A percentile compares a stretch with the other conserved stretches of the same genome.
Conservation (phyloP, 257 asterid species). For the Solanum paucissectum region DNA sequence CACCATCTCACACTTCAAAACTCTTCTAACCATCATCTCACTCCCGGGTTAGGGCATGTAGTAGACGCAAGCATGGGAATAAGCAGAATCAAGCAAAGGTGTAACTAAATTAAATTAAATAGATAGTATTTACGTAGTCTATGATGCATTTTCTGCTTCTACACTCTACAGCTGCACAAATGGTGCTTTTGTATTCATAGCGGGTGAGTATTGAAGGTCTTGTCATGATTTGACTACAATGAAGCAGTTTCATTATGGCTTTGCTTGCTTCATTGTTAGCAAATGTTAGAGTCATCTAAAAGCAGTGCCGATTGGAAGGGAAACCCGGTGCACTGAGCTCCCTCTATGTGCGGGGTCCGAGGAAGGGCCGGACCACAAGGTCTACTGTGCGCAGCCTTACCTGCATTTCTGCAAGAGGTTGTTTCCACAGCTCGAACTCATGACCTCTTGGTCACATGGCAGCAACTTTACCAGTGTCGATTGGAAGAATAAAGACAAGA, state of each 20-base stretch:
- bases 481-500: not conserved
- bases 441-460: too few species aligned
- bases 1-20: not conserved
- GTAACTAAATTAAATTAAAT: not conserved
- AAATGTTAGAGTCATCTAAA: not conserved
- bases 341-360: too few species aligned
- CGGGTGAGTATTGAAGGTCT: not conserved
- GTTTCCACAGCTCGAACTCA: too few species aligned
- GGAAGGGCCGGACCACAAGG: too few species aligned
- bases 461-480: too few species aligned
- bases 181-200: not conserved
- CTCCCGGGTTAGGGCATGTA: not conserved
- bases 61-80: not conserved
- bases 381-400: too few species aligned
- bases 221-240: not conserved
- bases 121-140: not conserved
- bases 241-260: not conserved
- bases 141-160: not conserved
- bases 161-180: not conserved
- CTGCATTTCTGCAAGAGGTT: too few species aligned
- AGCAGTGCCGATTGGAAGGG: not conserved
- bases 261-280: not conserved
- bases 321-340: too few species aligned
- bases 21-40: not conserved
- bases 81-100: not conserved